Conservation (phyloP, 139 green algal genomes). For the Tetraselmis striata region DNA sequence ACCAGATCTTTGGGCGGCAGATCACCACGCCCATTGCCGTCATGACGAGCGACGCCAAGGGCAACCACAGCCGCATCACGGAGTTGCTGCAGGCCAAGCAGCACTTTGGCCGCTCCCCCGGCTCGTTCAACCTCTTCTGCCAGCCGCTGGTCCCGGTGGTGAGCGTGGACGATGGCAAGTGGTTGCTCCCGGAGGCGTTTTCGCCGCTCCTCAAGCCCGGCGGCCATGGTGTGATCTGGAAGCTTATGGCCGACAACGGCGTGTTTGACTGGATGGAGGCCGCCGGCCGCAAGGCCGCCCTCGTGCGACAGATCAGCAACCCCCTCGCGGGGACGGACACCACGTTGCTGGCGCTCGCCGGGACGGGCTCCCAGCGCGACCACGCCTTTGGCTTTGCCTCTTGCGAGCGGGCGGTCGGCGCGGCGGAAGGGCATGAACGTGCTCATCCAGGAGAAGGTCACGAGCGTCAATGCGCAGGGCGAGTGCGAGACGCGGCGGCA, state of each 20-base stretch:
- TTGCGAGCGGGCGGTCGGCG: slow-evolving; percentile 85
- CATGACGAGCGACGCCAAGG: slow-evolving; percentile 96
- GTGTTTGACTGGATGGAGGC: slow-evolving; percentile 74
- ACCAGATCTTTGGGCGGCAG: slow-evolving; percentile 66
- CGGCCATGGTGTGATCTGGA: slow-evolving; percentile 97
- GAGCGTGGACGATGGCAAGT: slow-evolving; percentile 54
- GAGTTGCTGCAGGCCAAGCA: slow-evolving; percentile 44
- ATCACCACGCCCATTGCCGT: slow-evolving; percentile 85
- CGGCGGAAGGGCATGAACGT: slow-evolving; percentile 96
- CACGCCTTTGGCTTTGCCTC: slow-evolving; percentile 88
- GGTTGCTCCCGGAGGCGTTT: slow-evolving; percentile 56
- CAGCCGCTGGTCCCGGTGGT: slow-evolving; percentile 95
- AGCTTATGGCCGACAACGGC: slow-evolving; percentile 89
- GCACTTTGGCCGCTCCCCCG: slow-evolving; percentile 78
- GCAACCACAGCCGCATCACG: slow-evolving; percentile 79
- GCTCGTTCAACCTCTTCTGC: slow-evolving; percentile 61
- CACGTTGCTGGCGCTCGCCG: slow-evolving; percentile 90
- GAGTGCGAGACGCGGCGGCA: background rate
- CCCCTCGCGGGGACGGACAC: slow-evolving; percentile 90
- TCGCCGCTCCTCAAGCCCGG: slow-evolving; percentile 84
- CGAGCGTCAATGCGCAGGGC: background rate
- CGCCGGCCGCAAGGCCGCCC: background rate
- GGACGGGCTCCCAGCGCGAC: slow-evolving; percentile 35
- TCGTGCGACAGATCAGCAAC: slow-evolving; percentile 63
- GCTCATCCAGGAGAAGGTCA: slow-evolving; percentile 45